Base-by-base conservation (phyloP, 2,329 filamentous ascomycete species). In the Tolypocladium pustulatum region DNA sequence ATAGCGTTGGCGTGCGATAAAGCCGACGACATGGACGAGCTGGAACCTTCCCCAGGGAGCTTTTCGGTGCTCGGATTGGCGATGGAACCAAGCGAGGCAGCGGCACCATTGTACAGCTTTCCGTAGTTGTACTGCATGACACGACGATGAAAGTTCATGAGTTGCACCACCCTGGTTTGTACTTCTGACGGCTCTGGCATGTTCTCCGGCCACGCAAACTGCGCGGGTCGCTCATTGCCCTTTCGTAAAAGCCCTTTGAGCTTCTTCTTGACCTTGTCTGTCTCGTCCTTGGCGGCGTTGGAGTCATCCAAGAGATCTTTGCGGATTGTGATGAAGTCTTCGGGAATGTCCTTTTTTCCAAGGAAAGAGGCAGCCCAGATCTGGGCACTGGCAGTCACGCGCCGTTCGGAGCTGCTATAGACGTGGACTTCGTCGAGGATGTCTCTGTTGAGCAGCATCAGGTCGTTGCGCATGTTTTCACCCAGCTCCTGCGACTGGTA, bases 191-290 rank as follows among this genome's bases (percentile, higher is more conserved):
- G 94, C 70, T 99, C 94, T 1, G 92, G 91, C 75, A 94, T 94
- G 64, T 94, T 93, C 49, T 90, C 85, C 2, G 94, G 94, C 94
- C 94, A 99, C n/a, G 94, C 91, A 70, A 99, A 99, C 68, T 99
- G 91, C 22, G 93, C 86, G 12, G 94, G 94, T 1, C 93, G 90
- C 68, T 94, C 89, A 61, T 91, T 90, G n/a, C 93, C 94, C 72
- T 96, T 90, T 36, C 94, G 86, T 59, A 99, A 75, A 25, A 99
- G 80, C 1, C 90, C 87, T 76, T 99, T 99, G 34, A 99, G 82
- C 84, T 96, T 97, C 83, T 99, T 99, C 81, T 99, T 99, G 58
- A 99, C 94, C 74, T 96, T 97, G 75, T 99, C 95, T 89, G 97
- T 99, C 68, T 96, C 91, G 71, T 99, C 94, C 72, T 99, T 99